Evolutionary conservation across 2,329 filamentous ascomycete species (phyloP), one percentile per base, ranked within the genome.

Genomic region (Cladosporium sp.): DNA sequence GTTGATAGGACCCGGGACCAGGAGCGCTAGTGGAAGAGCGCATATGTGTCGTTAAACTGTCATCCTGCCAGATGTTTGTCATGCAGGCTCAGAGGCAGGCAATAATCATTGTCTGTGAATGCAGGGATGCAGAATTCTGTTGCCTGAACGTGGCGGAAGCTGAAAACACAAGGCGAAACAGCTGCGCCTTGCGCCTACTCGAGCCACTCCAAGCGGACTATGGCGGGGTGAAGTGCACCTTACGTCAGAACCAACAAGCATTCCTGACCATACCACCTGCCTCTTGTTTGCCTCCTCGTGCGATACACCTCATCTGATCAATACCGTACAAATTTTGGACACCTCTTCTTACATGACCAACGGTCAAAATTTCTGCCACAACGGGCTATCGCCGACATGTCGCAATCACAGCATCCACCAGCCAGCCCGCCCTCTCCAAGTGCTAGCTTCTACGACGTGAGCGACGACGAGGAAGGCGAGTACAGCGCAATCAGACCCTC

Each of bases 401-500:
- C 43, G 12, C 24, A 30, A 17, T 17, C 24, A n/a, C 41, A 32
- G 20, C 20, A 43, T 18, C n/a, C 43, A 19, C 56, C 59, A 17
- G 57, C 59, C 6, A 61, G 57, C 43, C 73, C 76, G 40, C 77
- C 82, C 12, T 96, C 91, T 30, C 90, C 91, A 2, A 81, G 88
- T 2, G 89, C 85, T 47, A 95, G 89, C 63, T 93, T 92, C 76
- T 96, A 96, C 76, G 92, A 92, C 64, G 78, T 97, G 78, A 96
- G 89, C 70, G 95, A 99, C 74, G 90, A 96, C 64, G 91, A 96
- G 57, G 93, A 97, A 71, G 88, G 86, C 59, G 93, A 88, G 39
- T 99, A 99, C 73, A 88, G 95, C 68, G 97, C 90, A 15, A 89
- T 99, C 63, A 86, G 89, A 4, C 88, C 95, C 64, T 81, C 83